These are phyloP conservation scores for Metschnikowia matae DNA, from an alignment of 805 yeast genomes.

Conservation along the genomic window DNA sequence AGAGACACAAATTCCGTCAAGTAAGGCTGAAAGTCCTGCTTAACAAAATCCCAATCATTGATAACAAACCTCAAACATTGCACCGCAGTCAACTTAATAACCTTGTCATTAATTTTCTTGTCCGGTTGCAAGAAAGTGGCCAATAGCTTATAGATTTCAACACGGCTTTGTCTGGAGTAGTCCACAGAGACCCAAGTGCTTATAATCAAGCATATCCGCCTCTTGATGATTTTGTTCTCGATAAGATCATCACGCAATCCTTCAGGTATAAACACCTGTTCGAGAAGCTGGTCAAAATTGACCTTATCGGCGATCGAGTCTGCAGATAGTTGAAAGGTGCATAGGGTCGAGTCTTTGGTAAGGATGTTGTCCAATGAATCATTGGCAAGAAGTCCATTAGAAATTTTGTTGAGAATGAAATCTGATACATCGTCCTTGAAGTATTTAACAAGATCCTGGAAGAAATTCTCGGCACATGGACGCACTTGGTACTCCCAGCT, in stretches of 20 bases:
- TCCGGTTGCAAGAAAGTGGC: constrained; percentile 44
- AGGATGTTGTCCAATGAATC: constrained; percentile 48
- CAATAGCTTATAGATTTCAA: constrained; percentile 56
- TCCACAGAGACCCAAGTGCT: constrained; percentile 76
- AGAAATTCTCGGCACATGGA: constrained; percentile 84
- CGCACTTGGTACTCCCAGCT: constrained; percentile 82
- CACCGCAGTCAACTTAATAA: constrained; percentile 73
- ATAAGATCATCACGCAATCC: constrained; percentile 42
- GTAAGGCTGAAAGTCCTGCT: constrained; percentile 62
- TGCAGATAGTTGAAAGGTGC: constrained; percentile 79
- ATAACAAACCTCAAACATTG: constrained; percentile 65
- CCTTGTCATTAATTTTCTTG: constrained; percentile 57
- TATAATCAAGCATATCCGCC: constrained; percentile 74
- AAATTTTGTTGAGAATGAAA: constrained; percentile 57
- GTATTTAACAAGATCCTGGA: constrained; percentile 63
- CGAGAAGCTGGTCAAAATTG: constrained; percentile 63
- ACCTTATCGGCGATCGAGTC: constrained; percentile 59
- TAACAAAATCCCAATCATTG: constrained; percentile 84
- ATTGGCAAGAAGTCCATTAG: constrained; percentile 31
- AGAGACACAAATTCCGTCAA: constrained; percentile 48
- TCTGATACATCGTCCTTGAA: constrained; percentile 54
- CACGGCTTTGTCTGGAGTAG: constrained; percentile 55
- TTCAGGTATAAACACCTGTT: constrained; percentile 64
- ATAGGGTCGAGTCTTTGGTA: constrained; percentile 71
- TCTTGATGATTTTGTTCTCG: constrained; percentile 58